Base-by-base conservation (phyloP, 805 yeast genomes). In the Kluyveromyces siamensis region DNA sequence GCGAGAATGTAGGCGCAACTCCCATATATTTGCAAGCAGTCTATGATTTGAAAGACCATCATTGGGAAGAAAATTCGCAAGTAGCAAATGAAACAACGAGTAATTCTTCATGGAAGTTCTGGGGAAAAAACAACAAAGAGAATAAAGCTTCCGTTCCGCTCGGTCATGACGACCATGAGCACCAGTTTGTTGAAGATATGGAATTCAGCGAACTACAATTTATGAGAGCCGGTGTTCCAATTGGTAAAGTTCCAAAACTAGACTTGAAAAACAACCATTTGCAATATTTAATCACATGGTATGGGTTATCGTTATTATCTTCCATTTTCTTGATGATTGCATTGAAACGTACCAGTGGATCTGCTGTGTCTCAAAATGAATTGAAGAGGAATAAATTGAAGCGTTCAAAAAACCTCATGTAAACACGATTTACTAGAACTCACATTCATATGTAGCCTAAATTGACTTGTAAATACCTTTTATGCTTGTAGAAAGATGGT, bases 221-320 rank as follows among this genome's bases (percentile, higher is more conserved):
- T 59, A 69, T 80, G 48, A 77, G 74, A 50, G 83, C 87, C 6
- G 99, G 99, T 47, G 91, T 91, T 7, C 99, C 99, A 10, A 64
- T 93, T 10, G 99, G 96, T 1, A 81, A 84, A 48, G 68, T 73
- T 8, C 90, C 96, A n/a, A 80, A 79, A 56, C 79, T 91, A 35
- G 90, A 83, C 55, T 76, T 87, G 61, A 81, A 84, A 52, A 93
- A 93, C 65, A 88, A 89, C 61, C 99, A 93, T 62, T 68, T 90
- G 65, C 96, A 91, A 65, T 93, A 93, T 64, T 70, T 93, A 60
- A 80, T 88, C 18, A 93, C 99, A 0, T 93, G 99, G 99, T 91
- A 87, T 64, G 96, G 96, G 0, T 75, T 91, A 40, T 80, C 89
- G 1, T 58, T 85, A 39, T 77, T 87, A 37, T 84, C 96, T 37